phyloP scores from a whole-genome alignment of 345 rosid species.

The Populus ilicifolia region DNA sequence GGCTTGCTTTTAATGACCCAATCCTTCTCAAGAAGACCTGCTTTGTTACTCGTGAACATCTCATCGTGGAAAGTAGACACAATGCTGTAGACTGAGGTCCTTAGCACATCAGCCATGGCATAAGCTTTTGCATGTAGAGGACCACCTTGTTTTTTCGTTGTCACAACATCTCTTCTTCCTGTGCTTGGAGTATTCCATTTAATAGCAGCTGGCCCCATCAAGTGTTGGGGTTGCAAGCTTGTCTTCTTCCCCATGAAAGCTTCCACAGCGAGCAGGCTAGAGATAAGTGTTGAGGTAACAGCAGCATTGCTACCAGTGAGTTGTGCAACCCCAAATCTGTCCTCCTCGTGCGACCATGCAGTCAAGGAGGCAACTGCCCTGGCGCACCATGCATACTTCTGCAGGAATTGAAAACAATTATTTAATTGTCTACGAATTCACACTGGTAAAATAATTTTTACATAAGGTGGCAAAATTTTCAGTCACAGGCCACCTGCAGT shows the following conservation, averaged over 20 bases:
- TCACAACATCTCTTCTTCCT: constrained; percentile 53
- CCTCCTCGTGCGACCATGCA: constrained; percentile 67
- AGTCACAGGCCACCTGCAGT: not conserved
- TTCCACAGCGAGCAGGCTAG: constrained; percentile 78
- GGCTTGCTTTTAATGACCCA: constrained; percentile 61
- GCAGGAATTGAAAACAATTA: constrained; percentile 19
- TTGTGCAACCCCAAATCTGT: constrained; percentile 91
- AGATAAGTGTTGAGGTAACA: constrained; percentile 63
- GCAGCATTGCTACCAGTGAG: constrained; percentile 78
- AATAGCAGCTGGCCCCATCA: constrained; percentile 65
- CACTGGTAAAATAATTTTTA: not conserved
- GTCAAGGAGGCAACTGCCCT: constrained; percentile 62
- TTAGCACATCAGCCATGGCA: constrained; percentile 69
- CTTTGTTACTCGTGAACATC: constrained; percentile 61
- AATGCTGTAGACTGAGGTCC: constrained; percentile 66
- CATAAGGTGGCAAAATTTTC: not conserved
- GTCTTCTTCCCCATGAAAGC: constrained; percentile 80
- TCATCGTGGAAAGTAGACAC: constrained; percentile 66
- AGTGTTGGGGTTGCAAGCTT: constrained; percentile 57
- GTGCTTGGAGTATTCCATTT: constrained; percentile 60
- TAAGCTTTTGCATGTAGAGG: constrained; percentile 54
- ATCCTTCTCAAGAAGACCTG: constrained; percentile 69
- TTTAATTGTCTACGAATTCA: not conserved
- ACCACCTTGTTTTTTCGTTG: constrained; percentile 48
- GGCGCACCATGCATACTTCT: constrained; percentile 85